Percentiles rank a stretch among this genome's conserved stretches.
Conservation (phyloP, 345 rosid species). For the Excoecaria agallocha region DNA sequence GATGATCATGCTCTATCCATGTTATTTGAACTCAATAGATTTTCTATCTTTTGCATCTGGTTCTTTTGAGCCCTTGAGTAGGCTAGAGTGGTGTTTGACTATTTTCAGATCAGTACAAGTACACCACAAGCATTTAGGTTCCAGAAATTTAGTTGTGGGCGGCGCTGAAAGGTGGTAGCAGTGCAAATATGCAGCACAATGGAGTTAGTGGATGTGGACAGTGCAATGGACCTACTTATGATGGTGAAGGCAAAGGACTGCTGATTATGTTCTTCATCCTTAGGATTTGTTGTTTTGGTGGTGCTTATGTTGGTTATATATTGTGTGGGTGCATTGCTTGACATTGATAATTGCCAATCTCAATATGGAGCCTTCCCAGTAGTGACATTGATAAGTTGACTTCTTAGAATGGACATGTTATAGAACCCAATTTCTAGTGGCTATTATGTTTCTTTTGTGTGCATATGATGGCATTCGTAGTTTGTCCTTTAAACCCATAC, state of each 20-base stretch:
- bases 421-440: not conserved
- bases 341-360: not conserved
- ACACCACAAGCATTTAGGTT: not conserved
- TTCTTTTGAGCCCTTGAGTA: not conserved
- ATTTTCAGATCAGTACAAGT: not conserved
- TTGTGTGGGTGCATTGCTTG: not conserved
- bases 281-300: not conserved
- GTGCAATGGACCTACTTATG: not conserved
- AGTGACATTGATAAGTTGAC: not conserved
- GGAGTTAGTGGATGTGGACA: not conserved
- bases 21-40: not conserved
- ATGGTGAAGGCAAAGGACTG: not conserved
- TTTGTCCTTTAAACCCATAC: not conserved
- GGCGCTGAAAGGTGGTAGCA: not conserved
- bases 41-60: not conserved
- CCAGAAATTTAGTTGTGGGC: not conserved
- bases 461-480: not conserved
- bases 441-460: not conserved
- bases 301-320: not conserved
- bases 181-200: not conserved
- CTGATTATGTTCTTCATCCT: too few relatives aligned
- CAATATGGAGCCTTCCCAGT: not conserved
- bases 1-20: too few relatives aligned
- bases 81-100: too few relatives aligned
- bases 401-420: not conserved